Conservation (phyloP, 306 rosid species). For the Begonia loranthoides region DNA sequence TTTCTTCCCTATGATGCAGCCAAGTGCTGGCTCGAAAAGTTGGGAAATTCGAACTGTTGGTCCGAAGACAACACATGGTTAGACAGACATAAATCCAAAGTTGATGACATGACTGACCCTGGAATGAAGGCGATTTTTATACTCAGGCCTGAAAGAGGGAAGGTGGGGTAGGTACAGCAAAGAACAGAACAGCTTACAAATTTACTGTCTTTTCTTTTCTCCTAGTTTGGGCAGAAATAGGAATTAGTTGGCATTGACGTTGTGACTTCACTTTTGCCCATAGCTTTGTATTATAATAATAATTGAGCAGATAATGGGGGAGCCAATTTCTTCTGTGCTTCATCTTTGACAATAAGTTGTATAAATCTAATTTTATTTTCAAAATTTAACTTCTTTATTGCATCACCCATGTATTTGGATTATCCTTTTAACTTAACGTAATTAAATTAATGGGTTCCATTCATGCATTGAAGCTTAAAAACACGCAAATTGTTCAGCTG, state of each 20-base stretch:
- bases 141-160: not conserved
- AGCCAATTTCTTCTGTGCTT: not conserved
- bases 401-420: too few relatives aligned
- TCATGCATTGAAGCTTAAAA: too few relatives aligned
- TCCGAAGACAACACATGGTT: too few relatives aligned
- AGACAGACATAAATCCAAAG: not conserved
- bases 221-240: not conserved
- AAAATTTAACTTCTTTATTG: too few relatives aligned
- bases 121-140: not conserved
- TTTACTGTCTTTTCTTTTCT: too few relatives aligned
- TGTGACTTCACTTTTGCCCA: not conserved
- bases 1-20: conserved; percentile 70
- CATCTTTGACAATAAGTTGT: not conserved
- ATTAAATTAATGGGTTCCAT: too few relatives aligned
- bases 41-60: too few relatives aligned
- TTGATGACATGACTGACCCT: not conserved
- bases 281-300: not conserved
- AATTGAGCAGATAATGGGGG: not conserved
- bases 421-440: too few relatives aligned
- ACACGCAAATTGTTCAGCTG: too few relatives aligned
- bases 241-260: not conserved
- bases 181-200: not conserved
- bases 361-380: not conserved
- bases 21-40: not conserved
- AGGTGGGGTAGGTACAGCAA: not conserved